A percentile compares a stretch with the other conserved stretches of the same genome.
Evolutionary conservation across 2,329 filamentous ascomycete genomes (phyloP).

Genomic region (Hortaea sp.): DNA sequence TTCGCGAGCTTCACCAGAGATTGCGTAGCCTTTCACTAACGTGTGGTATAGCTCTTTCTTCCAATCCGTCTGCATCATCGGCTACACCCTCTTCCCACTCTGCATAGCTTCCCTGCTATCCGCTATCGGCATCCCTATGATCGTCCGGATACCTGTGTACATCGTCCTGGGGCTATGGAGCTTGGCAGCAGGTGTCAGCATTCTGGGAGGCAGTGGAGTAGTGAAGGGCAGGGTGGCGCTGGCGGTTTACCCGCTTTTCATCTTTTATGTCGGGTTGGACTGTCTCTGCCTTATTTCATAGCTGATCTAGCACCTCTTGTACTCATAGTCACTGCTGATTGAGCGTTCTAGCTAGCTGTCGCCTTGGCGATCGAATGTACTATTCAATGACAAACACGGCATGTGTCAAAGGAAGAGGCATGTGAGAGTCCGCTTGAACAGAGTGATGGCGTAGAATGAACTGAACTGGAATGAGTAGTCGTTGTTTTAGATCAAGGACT

Average conservation of each 20-base stretch:
- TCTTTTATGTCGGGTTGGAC: slow-evolving; percentile 88
- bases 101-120: slow-evolving; percentile 88
- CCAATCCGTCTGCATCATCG: slow-evolving; percentile 95
- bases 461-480: too few species aligned
- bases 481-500: too few species aligned
- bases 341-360: too few species aligned
- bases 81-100: slow-evolving; percentile 93
- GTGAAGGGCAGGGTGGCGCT: slow-evolving; percentile 89
- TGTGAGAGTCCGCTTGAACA: too few species aligned
- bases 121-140: slow-evolving; percentile 66
- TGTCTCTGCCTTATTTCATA: slow-evolving; percentile 97
- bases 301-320: not conserved
- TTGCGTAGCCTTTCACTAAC: slow-evolving; percentile 17
- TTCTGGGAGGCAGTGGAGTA: slow-evolving; percentile 88
- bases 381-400: too few species aligned
- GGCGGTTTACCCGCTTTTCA: slow-evolving; percentile 86
- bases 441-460: too few species aligned
- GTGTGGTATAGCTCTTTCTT: slow-evolving; percentile 68
- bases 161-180: slow-evolving; percentile 84
- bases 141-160: slow-evolving; percentile 84
- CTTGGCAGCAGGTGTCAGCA: slow-evolving; percentile 88
- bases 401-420: too few species aligned
- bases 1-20: slow-evolving; percentile 13
- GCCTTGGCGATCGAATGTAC: too few species aligned
- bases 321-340: too few species aligned